Percentiles rank a stretch among this genome's conserved stretches.
These are phyloP conservation scores for Neofusicoccum ribis DNA, from an alignment of 2,329 filamentous ascomycete genomes.

Conservation along the genomic window DNA sequence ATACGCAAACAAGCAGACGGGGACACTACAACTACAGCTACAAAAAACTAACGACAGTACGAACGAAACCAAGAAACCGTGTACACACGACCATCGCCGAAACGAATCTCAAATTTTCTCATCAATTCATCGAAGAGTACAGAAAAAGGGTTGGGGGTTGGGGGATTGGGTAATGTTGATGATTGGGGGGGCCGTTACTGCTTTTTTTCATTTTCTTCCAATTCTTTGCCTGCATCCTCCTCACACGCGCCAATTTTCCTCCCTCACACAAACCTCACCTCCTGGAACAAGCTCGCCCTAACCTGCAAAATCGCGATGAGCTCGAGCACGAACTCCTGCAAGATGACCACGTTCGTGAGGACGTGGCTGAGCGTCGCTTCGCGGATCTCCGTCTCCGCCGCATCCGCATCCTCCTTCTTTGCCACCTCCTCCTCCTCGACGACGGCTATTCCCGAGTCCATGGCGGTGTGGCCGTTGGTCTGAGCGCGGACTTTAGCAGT, in stretches of 20 bases:
- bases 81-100: neutral
- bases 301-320: constrained; percentile 51
- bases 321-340: constrained; percentile 54
- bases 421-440: neutral
- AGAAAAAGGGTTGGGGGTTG: neutral
- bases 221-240: neutral
- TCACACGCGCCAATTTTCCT: neutral
- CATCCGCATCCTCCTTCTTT: constrained; percentile 24
- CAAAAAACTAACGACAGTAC: neutral
- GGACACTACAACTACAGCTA: too few species aligned
- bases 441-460: too few species aligned
- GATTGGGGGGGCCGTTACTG: neutral
- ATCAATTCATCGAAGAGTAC: neutral
- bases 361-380: constrained; percentile 51
- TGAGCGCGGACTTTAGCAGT: too few species aligned
- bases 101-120: neutral
- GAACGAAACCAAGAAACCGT: neutral
- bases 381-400: constrained; percentile 29
- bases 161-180: too few species aligned
- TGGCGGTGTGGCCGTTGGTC: too few species aligned
- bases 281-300: constrained; percentile 49
- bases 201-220: neutral
- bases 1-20: too few species aligned
- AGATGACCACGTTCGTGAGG: constrained; percentile 51
- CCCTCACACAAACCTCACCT: constrained; percentile 40